These are phyloP conservation scores for Jatropha curcas DNA, from an alignment of 345 rosid species.

Conservation along the genomic window DNA sequence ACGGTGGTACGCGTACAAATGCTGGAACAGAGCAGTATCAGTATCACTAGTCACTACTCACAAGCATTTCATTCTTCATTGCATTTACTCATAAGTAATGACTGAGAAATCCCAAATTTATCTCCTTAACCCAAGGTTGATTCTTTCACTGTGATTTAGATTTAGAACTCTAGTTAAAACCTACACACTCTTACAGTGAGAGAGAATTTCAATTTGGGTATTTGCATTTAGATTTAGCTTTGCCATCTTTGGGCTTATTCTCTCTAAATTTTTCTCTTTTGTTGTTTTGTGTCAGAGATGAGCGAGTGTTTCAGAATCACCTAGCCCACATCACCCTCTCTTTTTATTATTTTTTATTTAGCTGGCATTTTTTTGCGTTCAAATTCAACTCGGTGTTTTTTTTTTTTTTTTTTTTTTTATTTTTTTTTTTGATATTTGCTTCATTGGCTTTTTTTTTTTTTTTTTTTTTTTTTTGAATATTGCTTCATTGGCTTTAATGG, in stretches of 20 bases:
- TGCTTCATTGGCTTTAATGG: slow-evolving; percentile 21
- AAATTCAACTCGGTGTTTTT: not conserved
- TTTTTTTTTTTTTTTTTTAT: too few relatives aligned
- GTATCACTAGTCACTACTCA: too few relatives aligned
- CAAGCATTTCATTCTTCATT: too few relatives aligned
- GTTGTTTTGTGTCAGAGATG: slow-evolving; percentile 14
- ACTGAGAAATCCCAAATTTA: not conserved
- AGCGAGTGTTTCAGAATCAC: slow-evolving; percentile 19
- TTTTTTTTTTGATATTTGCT: not conserved
- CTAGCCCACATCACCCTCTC: slow-evolving; percentile 7
- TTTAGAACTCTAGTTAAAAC: too few relatives aligned
- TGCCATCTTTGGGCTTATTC: not conserved
- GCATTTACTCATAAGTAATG: too few relatives aligned
- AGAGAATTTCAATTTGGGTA: too few relatives aligned
- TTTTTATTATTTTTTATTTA: not conserved
- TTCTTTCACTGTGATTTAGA: too few relatives aligned
- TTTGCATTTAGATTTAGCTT: too few relatives aligned
- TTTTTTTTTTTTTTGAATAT: not conserved
- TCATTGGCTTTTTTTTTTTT: slow-evolving; percentile 8
- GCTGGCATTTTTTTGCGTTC: not conserved
- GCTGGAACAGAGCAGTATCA: not conserved
- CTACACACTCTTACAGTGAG: too few relatives aligned
- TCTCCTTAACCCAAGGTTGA: not conserved
- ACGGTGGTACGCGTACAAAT: not conserved
- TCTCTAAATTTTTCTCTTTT: not conserved